A percentile compares a stretch with the other conserved stretches of the same genome.
Conservation (phyloP, 345 rosid genomes). For the Gossypium anomalum region DNA sequence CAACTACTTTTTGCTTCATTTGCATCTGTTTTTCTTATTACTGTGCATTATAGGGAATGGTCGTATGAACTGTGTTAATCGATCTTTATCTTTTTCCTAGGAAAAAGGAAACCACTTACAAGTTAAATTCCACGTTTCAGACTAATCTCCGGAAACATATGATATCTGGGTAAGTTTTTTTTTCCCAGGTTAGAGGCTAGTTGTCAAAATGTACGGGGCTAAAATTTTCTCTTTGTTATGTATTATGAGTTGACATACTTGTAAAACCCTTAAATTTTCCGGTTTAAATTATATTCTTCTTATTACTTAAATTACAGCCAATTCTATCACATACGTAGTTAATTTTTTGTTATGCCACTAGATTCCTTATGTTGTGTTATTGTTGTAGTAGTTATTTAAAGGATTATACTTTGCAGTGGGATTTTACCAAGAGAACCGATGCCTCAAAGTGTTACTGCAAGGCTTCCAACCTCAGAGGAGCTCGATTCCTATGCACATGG, state of each 20-base stretch:
- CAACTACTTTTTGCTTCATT: not conserved
- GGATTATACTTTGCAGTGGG: slow-evolving; percentile 47
- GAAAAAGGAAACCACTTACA: slow-evolving; percentile 62
- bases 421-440: slow-evolving; percentile 86
- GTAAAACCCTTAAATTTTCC: not conserved
- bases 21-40: not conserved
- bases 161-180: slow-evolving; percentile 52
- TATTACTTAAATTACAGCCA: not conserved
- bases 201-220: not conserved
- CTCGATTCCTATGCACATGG: slow-evolving; percentile 75
- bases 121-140: slow-evolving; percentile 74
- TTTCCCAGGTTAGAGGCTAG: not conserved
- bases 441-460: slow-evolving; percentile 47
- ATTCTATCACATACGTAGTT: not conserved
- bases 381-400: not conserved
- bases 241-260: not conserved
- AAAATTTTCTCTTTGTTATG: not conserved
- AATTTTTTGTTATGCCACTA: not conserved
- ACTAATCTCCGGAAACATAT: slow-evolving; percentile 68
- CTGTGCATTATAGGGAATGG: not conserved
- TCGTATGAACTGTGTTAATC: not conserved
- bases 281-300: not conserved
- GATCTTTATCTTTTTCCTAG: slow-evolving; percentile 31
- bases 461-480: slow-evolving; percentile 75
- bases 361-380: slow-evolving; percentile 12